These are phyloP conservation scores for Raphanus raphanistrum DNA, from an alignment of 345 rosid species.

Conservation along the genomic window DNA sequence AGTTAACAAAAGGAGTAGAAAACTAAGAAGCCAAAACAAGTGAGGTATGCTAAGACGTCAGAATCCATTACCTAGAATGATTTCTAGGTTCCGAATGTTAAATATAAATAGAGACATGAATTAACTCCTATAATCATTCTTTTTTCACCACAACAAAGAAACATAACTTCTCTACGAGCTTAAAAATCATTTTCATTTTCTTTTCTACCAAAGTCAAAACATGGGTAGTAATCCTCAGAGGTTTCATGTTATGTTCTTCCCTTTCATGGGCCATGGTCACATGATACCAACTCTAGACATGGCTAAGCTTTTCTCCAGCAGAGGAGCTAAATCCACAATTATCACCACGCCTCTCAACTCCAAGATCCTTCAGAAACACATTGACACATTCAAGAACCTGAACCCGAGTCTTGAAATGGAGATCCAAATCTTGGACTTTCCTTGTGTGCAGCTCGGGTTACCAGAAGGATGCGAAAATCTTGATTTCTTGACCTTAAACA, in stretches of 20 bases:
- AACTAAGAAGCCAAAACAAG: not conserved
- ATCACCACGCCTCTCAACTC: constrained; percentile 8
- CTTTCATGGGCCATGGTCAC: constrained; percentile 7
- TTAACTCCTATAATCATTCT: not conserved
- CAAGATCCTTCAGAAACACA: not conserved
- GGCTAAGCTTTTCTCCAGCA: constrained; percentile 2
- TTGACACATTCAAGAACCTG: constrained; percentile 2
- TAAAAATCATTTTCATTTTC: not conserved
- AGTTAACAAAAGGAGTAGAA: not conserved
- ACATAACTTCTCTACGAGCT: not conserved
- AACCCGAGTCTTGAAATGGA: not conserved
- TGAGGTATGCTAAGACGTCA: constrained; percentile 5
- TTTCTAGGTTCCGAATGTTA: not conserved
- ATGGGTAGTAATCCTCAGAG: not conserved
- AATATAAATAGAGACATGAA: not conserved
- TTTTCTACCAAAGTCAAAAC: not conserved
- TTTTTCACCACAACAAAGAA: not conserved
- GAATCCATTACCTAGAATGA: not conserved
- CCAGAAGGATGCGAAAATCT: not conserved
- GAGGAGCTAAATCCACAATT: not conserved
- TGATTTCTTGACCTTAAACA: not conserved
- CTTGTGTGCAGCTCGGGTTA: constrained; percentile 3
- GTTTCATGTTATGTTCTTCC: constrained; percentile 5
- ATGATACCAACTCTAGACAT: constrained; percentile 8
- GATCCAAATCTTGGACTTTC: not conserved